phyloP scores from a whole-genome alignment of 2,329 filamentous ascomycete genomes.

The Cylindrodendrum hubeiense region DNA sequence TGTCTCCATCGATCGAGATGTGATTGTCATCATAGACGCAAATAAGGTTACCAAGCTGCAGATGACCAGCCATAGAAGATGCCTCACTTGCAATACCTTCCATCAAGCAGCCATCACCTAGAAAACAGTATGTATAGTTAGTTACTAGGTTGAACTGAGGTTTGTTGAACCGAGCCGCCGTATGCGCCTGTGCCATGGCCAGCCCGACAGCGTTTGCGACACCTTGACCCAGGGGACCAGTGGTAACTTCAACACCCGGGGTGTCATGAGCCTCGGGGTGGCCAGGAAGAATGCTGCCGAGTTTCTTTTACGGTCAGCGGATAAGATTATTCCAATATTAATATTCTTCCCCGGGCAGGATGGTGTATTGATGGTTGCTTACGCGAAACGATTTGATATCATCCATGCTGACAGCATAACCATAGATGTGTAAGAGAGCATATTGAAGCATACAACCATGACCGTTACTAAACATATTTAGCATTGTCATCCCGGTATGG shows the following conservation, averaged over 20 bases:
- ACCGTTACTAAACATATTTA: slow-evolving; percentile 84
- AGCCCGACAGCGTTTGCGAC: slow-evolving; percentile 68
- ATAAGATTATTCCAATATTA: no score
- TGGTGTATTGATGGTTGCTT: no score
- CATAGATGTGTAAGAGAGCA: slow-evolving; percentile 96
- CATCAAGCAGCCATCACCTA: slow-evolving; percentile 66
- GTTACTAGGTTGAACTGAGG: slow-evolving; percentile 61
- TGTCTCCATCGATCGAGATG: slow-evolving; percentile 65
- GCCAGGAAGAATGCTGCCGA: slow-evolving; percentile 86
- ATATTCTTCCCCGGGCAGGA: no score
- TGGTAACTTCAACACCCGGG: slow-evolving; percentile 68
- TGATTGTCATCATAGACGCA: slow-evolving; percentile 71
- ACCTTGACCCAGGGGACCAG: slow-evolving; percentile 68
- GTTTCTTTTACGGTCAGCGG: no score
- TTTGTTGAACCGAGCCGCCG: slow-evolving; percentile 63
- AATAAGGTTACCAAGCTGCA: slow-evolving; percentile 63
- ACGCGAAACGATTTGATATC: slow-evolving; percentile 98
- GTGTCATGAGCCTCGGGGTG: slow-evolving; percentile 94
- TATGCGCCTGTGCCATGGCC: slow-evolving; percentile 66
- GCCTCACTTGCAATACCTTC: slow-evolving; percentile 76
- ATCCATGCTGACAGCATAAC: slow-evolving; percentile 87
- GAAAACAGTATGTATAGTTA: slow-evolving; percentile 69
- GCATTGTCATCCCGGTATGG: no score
- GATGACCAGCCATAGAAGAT: slow-evolving; percentile 64
- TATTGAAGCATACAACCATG: slow-evolving; percentile 99